These are phyloP conservation scores for Botrytis galanthina DNA, from an alignment of 2,329 filamentous ascomycete genomes.

Conservation along the genomic window DNA sequence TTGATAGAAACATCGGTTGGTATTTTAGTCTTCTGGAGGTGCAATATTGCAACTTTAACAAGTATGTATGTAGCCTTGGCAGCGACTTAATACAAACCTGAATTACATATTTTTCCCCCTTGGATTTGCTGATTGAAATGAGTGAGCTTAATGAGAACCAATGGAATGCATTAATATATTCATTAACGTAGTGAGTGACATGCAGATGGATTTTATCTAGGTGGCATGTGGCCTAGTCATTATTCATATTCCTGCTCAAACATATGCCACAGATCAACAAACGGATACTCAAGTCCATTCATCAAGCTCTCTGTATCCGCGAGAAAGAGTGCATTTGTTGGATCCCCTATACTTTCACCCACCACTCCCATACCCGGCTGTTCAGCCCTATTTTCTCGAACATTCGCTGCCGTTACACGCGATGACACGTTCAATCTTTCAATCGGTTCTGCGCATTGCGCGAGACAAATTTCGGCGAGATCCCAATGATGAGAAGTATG, in stretches of 20 bases:
- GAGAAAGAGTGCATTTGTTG: background rate
- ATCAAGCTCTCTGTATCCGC: background rate
- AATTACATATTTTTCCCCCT: background rate
- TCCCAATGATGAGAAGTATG: slow-evolving; percentile 35
- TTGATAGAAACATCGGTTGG: slow-evolving; percentile 1
- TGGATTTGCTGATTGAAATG: background rate
- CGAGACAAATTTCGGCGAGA: slow-evolving; percentile 29
- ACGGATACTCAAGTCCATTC: slow-evolving; percentile 13
- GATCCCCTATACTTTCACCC: background rate
- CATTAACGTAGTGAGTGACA: background rate
- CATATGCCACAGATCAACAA: slow-evolving; percentile 9
- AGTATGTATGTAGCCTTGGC: background rate
- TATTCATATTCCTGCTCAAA: background rate
- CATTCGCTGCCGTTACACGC: too few species aligned
- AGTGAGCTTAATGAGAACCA: background rate
- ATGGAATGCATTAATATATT: background rate
- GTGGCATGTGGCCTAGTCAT: background rate
- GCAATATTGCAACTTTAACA: background rate
- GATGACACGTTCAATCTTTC: background rate
- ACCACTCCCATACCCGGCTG: background rate
- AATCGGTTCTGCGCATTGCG: slow-evolving; percentile 39
- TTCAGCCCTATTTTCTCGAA: too few species aligned
- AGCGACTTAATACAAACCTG: background rate
- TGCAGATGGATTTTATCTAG: background rate
- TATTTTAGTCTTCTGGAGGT: background rate